These are phyloP conservation scores for Lyophyllum semitale DNA, from an alignment of 768 basidiomycete genomes.

Conservation along the genomic window DNA sequence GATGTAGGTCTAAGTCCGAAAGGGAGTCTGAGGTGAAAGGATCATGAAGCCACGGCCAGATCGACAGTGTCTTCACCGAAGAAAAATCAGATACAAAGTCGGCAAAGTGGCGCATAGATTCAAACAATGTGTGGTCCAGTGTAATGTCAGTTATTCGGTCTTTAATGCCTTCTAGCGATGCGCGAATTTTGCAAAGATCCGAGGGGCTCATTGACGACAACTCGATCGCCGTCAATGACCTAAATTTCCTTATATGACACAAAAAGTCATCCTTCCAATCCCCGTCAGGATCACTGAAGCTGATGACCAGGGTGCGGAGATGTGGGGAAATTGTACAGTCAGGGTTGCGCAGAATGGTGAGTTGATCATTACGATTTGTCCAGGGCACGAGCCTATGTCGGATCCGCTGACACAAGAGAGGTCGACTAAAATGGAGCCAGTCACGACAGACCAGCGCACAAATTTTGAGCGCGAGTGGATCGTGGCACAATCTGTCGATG, in stretches of 20 bases:
- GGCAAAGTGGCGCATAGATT: too few relatives aligned
- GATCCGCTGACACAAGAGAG: neutral
- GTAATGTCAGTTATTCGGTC: too few relatives aligned
- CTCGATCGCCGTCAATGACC: neutral
- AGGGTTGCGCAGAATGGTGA: neutral
- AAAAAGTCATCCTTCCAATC: neutral
- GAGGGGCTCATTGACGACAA: neutral
- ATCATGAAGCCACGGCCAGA: too few relatives aligned
- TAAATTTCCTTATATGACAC: neutral
- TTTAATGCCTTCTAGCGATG: neutral
- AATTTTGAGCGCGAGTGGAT: neutral
- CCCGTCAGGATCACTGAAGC: neutral
- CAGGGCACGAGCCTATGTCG: neutral
- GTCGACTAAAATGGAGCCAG: neutral
- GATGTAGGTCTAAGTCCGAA: too few relatives aligned
- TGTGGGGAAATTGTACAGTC: neutral
- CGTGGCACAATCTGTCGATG: neutral
- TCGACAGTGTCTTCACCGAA: too few relatives aligned
- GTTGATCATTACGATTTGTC: neutral
- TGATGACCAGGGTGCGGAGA: neutral
- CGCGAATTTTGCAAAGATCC: neutral
- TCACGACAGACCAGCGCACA: neutral
- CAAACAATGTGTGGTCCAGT: too few relatives aligned
- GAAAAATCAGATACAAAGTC: too few relatives aligned
- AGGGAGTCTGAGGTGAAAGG: too few relatives aligned